phyloP scores from a whole-genome alignment of 768 basidiomycete species.

The Suillus spraguei region DNA sequence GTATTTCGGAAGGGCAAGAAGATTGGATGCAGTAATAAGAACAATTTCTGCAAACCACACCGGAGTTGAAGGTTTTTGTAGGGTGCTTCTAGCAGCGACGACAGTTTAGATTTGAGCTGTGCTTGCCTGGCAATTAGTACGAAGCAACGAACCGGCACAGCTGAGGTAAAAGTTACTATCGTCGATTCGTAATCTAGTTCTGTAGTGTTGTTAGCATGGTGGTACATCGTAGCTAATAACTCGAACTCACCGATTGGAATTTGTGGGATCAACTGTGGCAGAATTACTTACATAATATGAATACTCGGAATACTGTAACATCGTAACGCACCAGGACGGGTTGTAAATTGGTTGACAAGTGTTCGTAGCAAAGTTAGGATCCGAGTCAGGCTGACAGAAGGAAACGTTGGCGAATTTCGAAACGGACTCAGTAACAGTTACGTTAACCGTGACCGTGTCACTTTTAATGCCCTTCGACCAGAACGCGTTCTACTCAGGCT shows the following conservation, averaged over 20 bases:
- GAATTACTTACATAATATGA: neutral
- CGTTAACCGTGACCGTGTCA: neutral
- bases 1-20: constrained; percentile 29
- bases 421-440: constrained; percentile 3
- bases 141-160: no score
- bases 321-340: neutral
- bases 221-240: neutral
- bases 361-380: neutral
- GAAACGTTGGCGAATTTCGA: no score
- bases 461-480: neutral
- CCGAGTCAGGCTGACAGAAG: no score
- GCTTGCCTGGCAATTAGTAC: constrained; percentile 32
- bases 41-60: constrained; percentile 29
- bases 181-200: neutral
- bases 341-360: neutral
- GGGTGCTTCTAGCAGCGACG: constrained; percentile 32
- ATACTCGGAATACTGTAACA: neutral
- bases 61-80: constrained; percentile 26
- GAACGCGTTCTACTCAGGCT: neutral
- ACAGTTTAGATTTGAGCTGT: constrained; percentile 21
- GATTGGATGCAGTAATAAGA: constrained; percentile 26
- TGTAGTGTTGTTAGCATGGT: neutral
- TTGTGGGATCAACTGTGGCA: neutral
- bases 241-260: neutral
- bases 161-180: constrained; percentile 7